Evolutionary conservation across 805 yeast species (phyloP), one percentile per base, ranked within the genome.

Genomic region (Pichia nakasei): DNA sequence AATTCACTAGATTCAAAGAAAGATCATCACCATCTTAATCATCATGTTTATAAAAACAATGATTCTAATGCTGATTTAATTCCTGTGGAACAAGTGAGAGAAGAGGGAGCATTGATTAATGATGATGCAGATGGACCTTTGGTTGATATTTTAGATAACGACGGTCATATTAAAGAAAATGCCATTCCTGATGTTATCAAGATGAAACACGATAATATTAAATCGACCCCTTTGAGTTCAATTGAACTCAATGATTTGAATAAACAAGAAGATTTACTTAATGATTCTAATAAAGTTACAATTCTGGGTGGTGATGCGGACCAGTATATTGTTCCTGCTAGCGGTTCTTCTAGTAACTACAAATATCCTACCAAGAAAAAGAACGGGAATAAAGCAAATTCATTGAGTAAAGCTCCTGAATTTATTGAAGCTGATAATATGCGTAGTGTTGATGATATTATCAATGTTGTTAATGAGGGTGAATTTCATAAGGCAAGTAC

Each of bases 81-180:
- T n/a, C 52, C 65, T 2, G 57, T 68, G 21, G 65, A 55, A 21
- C 67, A 69, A 18, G 53, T 67, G 26, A 58, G 52, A 18, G 63
- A 58, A 9, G 74, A 76, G 37, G 75, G 80, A 34, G 81, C 81
- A 4, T 60, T 79, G 7, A 57, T 77, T 48, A 81, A 74, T 40
- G 82, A 77, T 43, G 80, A 74, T 48, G 13, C 15, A 13, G 76
- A 70, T 48, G 80, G 70, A 51, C 73, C 69, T 48, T 70, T 78
- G 51, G 79, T 70, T 22, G 60, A 65, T 19, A 65, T 75, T 39
- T 59, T 79, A 53, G 82, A 78, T 52, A 66, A 67, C 12, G 65
- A 67, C 38, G 85, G 84, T 1, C 67, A 70, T 39, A 64, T 78
- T 39, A 77, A 70, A 52, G 65, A 64, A n/a, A 72, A 67, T 39